Percentiles rank a stretch among this genome's conserved stretches.
These are phyloP conservation scores for Calonectria fujianensis DNA, from an alignment of 2,329 filamentous ascomycete species.

Conservation along the genomic window DNA sequence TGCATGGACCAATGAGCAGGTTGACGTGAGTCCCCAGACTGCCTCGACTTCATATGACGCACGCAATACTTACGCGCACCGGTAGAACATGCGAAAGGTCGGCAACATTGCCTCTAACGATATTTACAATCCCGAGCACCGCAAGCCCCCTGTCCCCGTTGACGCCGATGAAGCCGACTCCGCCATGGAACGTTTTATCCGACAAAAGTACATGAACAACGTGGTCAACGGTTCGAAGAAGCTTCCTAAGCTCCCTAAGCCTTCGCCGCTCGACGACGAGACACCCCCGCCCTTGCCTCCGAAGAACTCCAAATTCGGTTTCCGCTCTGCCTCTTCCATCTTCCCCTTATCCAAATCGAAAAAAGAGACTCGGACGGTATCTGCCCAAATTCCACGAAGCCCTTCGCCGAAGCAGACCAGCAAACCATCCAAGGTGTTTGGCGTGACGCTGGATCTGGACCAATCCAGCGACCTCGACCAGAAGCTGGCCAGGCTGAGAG, in stretches of 20 bases:
- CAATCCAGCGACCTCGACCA: constrained; percentile 78
- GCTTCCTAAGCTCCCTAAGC: constrained; percentile 54
- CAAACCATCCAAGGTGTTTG: constrained; percentile 82
- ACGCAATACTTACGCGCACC: constrained; percentile 45
- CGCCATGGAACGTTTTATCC: constrained; percentile 95
- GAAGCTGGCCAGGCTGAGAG: constrained; percentile 85
- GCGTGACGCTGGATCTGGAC: constrained; percentile 77
- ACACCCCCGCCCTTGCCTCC: constrained; percentile 77
- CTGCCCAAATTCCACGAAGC: constrained; percentile 54
- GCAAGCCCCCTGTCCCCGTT: constrained; percentile 88
- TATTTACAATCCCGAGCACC: constrained; percentile 90
- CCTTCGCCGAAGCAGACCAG: constrained; percentile 68
- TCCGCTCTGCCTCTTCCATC: constrained; percentile 79
- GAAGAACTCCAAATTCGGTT: constrained; percentile 77
- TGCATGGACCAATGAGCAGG: constrained; percentile 95
- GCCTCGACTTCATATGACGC: neutral
- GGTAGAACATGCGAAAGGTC: constrained; percentile 92
- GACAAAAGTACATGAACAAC: constrained; percentile 90
- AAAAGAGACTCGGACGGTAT: constrained; percentile 66
- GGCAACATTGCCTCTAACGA: constrained; percentile 92
- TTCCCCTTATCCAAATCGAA: constrained; percentile 79
- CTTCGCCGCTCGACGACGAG: constrained; percentile 69
- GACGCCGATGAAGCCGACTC: constrained; percentile 95
- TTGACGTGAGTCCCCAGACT: constrained; percentile 81
- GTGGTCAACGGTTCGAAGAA: constrained; percentile 61